Evolutionary conservation across 1,139 yeast species (phyloP), one percentile per base, ranked within the genome.

Genomic region (Candida neerlandica): DNA sequence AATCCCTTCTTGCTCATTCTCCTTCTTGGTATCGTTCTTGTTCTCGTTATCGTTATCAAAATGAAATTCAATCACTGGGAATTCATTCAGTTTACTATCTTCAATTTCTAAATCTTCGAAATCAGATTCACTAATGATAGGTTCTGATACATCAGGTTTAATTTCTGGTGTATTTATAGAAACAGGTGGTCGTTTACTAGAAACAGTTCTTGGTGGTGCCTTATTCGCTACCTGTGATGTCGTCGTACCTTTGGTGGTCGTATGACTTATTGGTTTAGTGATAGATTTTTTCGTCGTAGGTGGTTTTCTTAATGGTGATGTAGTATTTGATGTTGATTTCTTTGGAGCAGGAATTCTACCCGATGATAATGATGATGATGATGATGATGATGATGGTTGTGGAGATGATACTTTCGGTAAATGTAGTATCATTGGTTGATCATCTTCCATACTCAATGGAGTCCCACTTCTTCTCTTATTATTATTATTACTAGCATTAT

Each of bases 21-120:
- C 44, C 12, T 41, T 41, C n/a, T 47, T 30, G 5, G 34, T n/a
- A n/a, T n/a, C n/a, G n/a, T n/a, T n/a, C n/a, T n/a, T n/a, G n/a
- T n/a, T n/a, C n/a, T n/a, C 21, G 18, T 39, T 29, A 14, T 30
- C 29, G n/a, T 41, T 43, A 18, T 46, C 49, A 5, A 39, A 40
- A 15, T 41, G 41, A 15, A 48, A 33, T n/a, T 23, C 43, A 32
- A 53, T 32, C 4, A 45, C 45, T 14, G 56, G 56, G 37, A 51
- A 49, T 10, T 44, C 47, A 14, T 16, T 27, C 38, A 45, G 51
- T 32, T 51, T 55, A 18, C 45, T 57, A 18, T 59, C 56, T 6
- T 66, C 73, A 30, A 53, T 61, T 27, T 65, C 74, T 32, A 59
- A 62, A 35, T 66, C 73, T 40, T 75, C 81, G 51, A 71, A 70